phyloP scores from a whole-genome alignment of 1,284 basidiomycete genomes.

The Vanrija sp. region DNA sequence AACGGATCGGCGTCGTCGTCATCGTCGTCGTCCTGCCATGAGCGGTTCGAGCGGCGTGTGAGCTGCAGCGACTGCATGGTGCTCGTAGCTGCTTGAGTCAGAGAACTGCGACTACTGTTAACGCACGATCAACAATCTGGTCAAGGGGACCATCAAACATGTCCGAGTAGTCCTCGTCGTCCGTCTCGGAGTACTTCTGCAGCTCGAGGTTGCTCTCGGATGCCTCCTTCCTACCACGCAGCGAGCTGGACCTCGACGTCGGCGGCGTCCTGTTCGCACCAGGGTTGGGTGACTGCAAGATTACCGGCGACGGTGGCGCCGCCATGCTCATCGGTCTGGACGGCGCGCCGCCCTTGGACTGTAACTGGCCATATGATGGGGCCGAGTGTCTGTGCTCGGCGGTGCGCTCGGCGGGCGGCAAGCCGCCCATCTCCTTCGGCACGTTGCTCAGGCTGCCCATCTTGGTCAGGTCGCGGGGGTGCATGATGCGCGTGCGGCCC shows the following conservation, averaged over 20 bases:
- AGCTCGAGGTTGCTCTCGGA: constrained; percentile 48
- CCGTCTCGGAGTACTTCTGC: constrained; percentile 76
- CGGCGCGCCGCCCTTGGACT: too few species aligned
- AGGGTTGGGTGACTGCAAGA: too few species aligned
- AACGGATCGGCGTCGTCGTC: constrained; percentile 93
- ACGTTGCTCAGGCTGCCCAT: constrained; percentile 44
- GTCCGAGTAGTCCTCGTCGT: constrained; percentile 83
- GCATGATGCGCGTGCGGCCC: constrained; percentile 67
- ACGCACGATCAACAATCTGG: neutral
- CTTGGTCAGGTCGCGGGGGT: constrained; percentile 69
- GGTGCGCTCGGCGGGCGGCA: too few species aligned
- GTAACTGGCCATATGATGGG: too few species aligned
- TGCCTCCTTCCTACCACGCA: constrained; percentile 22
- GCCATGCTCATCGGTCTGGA: too few species aligned
- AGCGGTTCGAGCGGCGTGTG: constrained; percentile 75
- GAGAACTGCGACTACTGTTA: neutral
- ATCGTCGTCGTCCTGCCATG: constrained; percentile 81
- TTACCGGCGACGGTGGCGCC: too few species aligned
- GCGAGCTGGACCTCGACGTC: constrained; percentile 34
- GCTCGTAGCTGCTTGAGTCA: constrained; percentile 8
- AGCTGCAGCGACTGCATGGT: constrained; percentile 52
- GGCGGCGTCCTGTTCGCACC: constrained; percentile 26
- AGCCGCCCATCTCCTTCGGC: constrained; percentile 9
- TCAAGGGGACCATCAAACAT: constrained; percentile 58
- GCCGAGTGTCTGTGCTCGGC: too few species aligned